A percentile compares a stretch with the other conserved stretches of the same genome.
Conservation (phyloP, 768 basidiomycete genomes). For the Tylopilus rubrobrunneus region DNA sequence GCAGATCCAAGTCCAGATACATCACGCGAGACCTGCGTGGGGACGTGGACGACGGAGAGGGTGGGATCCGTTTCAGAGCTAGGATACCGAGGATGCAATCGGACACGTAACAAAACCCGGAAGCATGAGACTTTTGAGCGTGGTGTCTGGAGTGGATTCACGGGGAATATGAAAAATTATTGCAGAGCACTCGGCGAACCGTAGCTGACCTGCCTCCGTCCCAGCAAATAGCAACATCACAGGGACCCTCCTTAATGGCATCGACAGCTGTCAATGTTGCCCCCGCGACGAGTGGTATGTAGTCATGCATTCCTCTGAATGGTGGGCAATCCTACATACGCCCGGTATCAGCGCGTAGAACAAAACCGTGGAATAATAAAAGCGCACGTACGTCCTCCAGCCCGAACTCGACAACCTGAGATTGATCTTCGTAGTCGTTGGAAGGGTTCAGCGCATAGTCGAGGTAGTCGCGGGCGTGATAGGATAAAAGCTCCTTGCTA, state of each 20-base stretch:
- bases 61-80: constrained; percentile 47
- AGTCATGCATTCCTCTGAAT: constrained; percentile 65
- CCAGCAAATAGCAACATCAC: constrained; percentile 78
- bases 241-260: constrained; percentile 46
- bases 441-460: constrained; percentile 47
- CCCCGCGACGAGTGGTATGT: constrained; percentile 70
- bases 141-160: constrained; percentile 58
- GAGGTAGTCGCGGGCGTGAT: constrained; percentile 72
- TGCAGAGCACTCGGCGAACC: not conserved
- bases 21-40: constrained; percentile 58
- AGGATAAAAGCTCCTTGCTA: constrained; percentile 53
- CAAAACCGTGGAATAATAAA: not conserved
- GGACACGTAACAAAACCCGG: constrained; percentile 93
- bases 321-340: constrained; percentile 71
- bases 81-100: constrained; percentile 84
- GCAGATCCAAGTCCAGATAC: constrained; percentile 91
- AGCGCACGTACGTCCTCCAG: constrained; percentile 49
- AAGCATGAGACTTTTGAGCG: constrained; percentile 69
- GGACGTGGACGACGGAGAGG: constrained; percentile 14
- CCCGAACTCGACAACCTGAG: constrained; percentile 43
- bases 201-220: constrained; percentile 76
- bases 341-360: not conserved
- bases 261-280: constrained; percentile 72
- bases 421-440: constrained; percentile 22
- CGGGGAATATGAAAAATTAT: not conserved